Evolutionary conservation across 2,329 filamentous ascomycete species (phyloP).

Genomic region (Verticillium zaregamsianum): DNA sequence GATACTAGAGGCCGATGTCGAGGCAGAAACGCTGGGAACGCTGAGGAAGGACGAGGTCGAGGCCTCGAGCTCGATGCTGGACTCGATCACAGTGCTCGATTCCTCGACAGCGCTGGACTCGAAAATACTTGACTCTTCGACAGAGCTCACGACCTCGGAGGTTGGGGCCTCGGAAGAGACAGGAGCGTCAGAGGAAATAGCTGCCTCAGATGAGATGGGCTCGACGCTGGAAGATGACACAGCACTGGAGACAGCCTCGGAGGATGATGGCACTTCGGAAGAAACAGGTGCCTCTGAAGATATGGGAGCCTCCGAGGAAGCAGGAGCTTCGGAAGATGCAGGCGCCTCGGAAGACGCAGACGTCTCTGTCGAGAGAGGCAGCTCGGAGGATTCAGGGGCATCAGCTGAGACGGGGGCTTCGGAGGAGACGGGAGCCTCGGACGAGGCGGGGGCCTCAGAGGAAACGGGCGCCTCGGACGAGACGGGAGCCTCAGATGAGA

Average conservation of each 20-base stretch:
- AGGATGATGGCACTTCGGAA: neutral
- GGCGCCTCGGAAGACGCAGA: no score
- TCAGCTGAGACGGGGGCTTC: neutral
- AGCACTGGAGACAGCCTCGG: neutral
- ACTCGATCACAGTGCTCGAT: neutral
- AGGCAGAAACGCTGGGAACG: slow-evolving; percentile 7
- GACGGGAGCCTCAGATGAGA: neutral
- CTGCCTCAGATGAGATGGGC: neutral
- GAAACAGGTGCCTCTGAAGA: neutral
- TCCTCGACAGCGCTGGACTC: neutral
- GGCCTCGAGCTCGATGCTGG: neutral
- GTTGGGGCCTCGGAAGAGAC: neutral
- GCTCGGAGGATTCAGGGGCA: neutral
- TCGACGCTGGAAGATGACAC: neutral
- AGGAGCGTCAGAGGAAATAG: neutral
- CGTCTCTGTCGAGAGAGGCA: neutral
- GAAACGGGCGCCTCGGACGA: neutral
- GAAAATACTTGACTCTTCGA: slow-evolving; percentile 4
- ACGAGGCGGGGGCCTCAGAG: neutral
- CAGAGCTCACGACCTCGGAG: slow-evolving; percentile 1
- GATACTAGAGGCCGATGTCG: slow-evolving; percentile 4
- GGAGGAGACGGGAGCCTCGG: neutral
- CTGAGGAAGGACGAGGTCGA: slow-evolving; percentile 3
- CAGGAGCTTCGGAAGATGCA: no score
- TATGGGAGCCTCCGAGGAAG: neutral